Percentiles rank a stretch among this genome's conserved stretches.
Conservation (phyloP, 2,329 filamentous ascomycete genomes). For the Monilinia laxa region DNA sequence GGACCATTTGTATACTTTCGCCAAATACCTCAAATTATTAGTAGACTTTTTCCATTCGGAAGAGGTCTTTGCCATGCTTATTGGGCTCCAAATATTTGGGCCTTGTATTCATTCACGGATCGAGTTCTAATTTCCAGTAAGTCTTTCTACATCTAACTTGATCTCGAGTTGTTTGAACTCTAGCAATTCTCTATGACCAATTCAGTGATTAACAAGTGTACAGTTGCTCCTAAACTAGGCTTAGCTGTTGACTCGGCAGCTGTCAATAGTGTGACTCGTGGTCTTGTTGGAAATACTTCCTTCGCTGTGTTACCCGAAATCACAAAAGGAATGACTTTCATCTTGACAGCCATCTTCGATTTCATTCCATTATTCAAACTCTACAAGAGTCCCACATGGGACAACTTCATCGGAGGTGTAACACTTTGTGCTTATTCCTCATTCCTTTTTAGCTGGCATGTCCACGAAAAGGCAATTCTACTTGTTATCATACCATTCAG, state of each 20-base stretch:
- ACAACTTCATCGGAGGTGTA: constrained; percentile 83
- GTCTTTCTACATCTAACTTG: background rate
- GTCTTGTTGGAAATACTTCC: constrained; percentile 86
- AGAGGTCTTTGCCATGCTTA: constrained; percentile 94
- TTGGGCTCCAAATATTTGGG: constrained; percentile 98
- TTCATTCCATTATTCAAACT: constrained; percentile 77
- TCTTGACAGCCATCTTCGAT: constrained; percentile 80
- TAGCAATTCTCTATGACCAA: background rate
- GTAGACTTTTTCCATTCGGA: constrained; percentile 88
- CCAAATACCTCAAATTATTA: constrained; percentile 81
- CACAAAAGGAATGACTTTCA: constrained; percentile 75
- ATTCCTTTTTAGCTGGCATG: constrained; percentile 97
- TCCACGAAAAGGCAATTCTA: constrained; percentile 95
- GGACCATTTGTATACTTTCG: constrained; percentile 81
- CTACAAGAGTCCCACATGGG: constrained; percentile 78
- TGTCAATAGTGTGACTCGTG: constrained; percentile 84
- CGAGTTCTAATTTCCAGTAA: constrained; percentile 78
- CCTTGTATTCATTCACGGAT: constrained; percentile 90
- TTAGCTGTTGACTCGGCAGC: constrained; percentile 71
- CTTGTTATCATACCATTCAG: constrained; percentile 95
- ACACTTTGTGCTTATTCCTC: constrained; percentile 95
- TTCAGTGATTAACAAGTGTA: background rate
- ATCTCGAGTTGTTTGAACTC: background rate
- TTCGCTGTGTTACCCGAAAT: constrained; percentile 93
- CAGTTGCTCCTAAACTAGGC: constrained; percentile 79